Conservation (phyloP, 2,329 filamentous ascomycete genomes). For the Fusarium sp. region DNA sequence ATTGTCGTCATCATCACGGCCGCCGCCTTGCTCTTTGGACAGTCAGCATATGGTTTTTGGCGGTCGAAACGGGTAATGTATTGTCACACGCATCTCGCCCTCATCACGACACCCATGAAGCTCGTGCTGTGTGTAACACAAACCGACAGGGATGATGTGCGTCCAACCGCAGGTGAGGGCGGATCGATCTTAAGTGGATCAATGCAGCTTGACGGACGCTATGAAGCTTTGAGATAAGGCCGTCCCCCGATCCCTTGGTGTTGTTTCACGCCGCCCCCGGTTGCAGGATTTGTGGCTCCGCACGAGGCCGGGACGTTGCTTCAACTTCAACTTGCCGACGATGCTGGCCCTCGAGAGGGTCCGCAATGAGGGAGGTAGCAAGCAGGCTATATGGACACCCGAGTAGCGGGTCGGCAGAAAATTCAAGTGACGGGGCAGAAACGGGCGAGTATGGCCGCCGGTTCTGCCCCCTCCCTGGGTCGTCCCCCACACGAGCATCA, state of each 20-base stretch:
- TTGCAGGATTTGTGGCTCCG: slow-evolving; percentile 20
- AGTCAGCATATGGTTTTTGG: background rate
- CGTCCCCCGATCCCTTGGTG: slow-evolving; percentile 28
- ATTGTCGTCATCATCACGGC: slow-evolving; percentile 6
- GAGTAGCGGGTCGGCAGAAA: slow-evolving; percentile 22
- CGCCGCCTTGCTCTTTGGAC: background rate
- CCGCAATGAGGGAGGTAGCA: slow-evolving; percentile 11
- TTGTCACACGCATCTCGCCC: slow-evolving; percentile 25
- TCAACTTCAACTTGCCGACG: background rate
- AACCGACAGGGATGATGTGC: slow-evolving; percentile 38
- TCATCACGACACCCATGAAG: slow-evolving; percentile 34
- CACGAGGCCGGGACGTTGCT: background rate
- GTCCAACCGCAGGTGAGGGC: slow-evolving; percentile 39
- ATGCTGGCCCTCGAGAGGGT: background rate
- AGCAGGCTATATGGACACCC: background rate
- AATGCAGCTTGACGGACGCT: slow-evolving; percentile 30
- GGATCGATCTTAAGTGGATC: slow-evolving; percentile 46
- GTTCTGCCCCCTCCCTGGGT: slow-evolving; percentile 17
- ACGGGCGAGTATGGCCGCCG: slow-evolving; percentile 20
- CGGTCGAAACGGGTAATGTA: slow-evolving; percentile 7
- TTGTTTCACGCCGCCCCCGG: slow-evolving; percentile 14
- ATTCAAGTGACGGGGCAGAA: slow-evolving; percentile 8
- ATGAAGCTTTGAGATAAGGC: slow-evolving; percentile 41
- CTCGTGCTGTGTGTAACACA: slow-evolving; percentile 41
- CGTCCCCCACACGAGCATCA: slow-evolving; percentile 32